Base-by-base conservation (phyloP, 2,329 filamentous ascomycete genomes). In the Albophoma yamanashiensis region DNA sequence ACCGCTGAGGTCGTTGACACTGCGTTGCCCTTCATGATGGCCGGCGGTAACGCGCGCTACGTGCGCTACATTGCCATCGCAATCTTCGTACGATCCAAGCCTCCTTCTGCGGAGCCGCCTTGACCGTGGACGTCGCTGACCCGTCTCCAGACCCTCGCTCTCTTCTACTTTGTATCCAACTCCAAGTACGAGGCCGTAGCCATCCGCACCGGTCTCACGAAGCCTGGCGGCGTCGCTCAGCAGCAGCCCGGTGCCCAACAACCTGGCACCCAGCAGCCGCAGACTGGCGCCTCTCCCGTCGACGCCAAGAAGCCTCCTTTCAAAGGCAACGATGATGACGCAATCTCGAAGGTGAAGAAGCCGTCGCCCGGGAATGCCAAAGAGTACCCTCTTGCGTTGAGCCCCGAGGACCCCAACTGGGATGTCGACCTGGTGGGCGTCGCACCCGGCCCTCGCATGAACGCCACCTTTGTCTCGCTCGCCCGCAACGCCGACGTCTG, bases 401-500 rank as follows among this genome's bases (percentile, higher is more conserved):
- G 73, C 40, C 82, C 82, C 36, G 75, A 75, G 58, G 80, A 82
- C 59, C 70, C 76, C 40, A 79, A 80, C 63, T 85, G 79, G 80
- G 71, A 80, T 63, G 71, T 79, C 62, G 76, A 82, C 58, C 73
- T 84, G 45, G 64, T 76, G 52, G 73, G 76, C 62, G 80, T 81
- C 39, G 82, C 83, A 17, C 78, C 84, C 14, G 88, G 88, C 58
- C 84, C 86, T 62, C 89, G 91, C 69, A 91, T 96, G 82, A 99
- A 99, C 75, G 94, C 95, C 57, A 99, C 94, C 14, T 99, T 99
- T 70, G 92, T 99, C 58, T 96, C 92, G 27, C 84, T 99, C 62
- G 94, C 94, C 59, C 88, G 94, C 69, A 99, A 99, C 78, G 82
- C 80, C 60, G 94, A 99, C 71, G 79, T 97, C 36, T 99, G 94